Base-by-base conservation (phyloP, 2,329 filamentous ascomycete genomes). In the Chrysoporthe cubensis region DNA sequence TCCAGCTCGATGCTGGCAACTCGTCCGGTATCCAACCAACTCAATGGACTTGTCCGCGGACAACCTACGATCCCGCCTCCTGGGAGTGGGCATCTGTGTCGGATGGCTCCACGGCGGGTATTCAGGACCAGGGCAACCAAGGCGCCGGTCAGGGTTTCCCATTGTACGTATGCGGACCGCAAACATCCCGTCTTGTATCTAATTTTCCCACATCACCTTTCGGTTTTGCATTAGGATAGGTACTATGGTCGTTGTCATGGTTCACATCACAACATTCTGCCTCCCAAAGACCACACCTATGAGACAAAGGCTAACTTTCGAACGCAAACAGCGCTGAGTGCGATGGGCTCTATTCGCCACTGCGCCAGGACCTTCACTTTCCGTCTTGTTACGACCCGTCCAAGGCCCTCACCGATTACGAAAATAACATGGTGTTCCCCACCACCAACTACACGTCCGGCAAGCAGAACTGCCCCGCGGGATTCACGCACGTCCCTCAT, bases 341-440 rank as follows among this genome's bases (percentile, higher is more conserved):
- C 76, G 87, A 91, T 73, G 85, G 86, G 63, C 82, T 79, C 66
- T 83, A 82, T 71, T 89, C 88, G 63, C 88, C 88, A 68, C 83
- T 88, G 57, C 87, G 90, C 50, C 84, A 86, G 66, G 89, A 92
- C 71, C 80, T 92, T 52, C 90, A 91, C 81, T 91, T 92, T 80
- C 90, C 90, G 6, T 89, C 88, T 6, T 92, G 90, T 83, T 92
- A 91, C 84, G 85, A 92, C 77, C 90, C 90, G 42, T 76, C 84
- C 54, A 82, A 84, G 59, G 88, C 86, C 66, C 80, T 89, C 52
- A 79, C 82, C 43, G 83, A 89, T 79, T 88, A 87, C 81, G 81
- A 84, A 74, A 84, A 83, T 72, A 92, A 92, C 81, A 90, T 90
- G 83, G 83, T 80, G 32, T 92, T 86, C 74, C 90, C 90, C n/a